Evolutionary conservation across 1,139 yeast species (phyloP).

Genomic region (Pichia inconspicua): DNA sequence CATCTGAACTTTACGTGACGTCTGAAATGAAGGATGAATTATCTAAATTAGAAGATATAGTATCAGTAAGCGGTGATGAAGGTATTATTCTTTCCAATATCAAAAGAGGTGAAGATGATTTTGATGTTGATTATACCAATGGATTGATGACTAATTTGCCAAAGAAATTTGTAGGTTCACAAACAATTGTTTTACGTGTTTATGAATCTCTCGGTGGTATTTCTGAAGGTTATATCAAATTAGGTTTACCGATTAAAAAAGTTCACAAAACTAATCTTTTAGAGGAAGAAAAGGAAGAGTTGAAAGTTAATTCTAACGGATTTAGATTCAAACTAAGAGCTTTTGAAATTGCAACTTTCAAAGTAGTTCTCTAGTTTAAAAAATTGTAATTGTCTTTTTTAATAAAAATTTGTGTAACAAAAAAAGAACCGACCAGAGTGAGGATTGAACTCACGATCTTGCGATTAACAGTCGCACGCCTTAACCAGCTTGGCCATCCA

Average conservation of each 20-base stretch:
- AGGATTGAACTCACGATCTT: conserved; percentile 20
- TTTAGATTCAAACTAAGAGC: conserved; percentile 51
- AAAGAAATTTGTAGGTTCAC: conserved; percentile 35
- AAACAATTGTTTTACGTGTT: conserved; percentile 60
- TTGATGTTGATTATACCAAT: conserved; percentile 33
- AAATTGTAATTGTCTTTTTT: neutral
- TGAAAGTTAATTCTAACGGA: conserved; percentile 29
- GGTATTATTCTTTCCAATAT: conserved; percentile 66
- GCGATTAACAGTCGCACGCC: conserved; percentile 21
- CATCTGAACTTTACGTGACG: conserved; percentile 16
- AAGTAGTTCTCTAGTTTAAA: conserved; percentile 29
- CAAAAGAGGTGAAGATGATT: conserved; percentile 85
- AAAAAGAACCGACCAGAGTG: conserved; percentile 15
- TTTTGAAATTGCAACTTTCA: conserved; percentile 70
- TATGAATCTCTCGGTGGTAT: conserved; percentile 85
- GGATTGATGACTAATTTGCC: conserved; percentile 32
- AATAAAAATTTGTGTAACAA: neutral
- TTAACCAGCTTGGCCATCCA: conserved; percentile 20
- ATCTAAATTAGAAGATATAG: conserved; percentile 17
- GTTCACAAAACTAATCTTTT: conserved; percentile 60
- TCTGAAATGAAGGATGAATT: conserved; percentile 10
- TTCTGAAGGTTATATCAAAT: conserved; percentile 41
- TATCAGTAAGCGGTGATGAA: conserved; percentile 37
- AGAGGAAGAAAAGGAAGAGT: conserved; percentile 51
- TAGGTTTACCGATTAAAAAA: conserved; percentile 34